Evolutionary conservation across 805 yeast genomes (phyloP), one percentile per base, ranked within the genome.

Genomic region (Lipomyces kockii): DNA sequence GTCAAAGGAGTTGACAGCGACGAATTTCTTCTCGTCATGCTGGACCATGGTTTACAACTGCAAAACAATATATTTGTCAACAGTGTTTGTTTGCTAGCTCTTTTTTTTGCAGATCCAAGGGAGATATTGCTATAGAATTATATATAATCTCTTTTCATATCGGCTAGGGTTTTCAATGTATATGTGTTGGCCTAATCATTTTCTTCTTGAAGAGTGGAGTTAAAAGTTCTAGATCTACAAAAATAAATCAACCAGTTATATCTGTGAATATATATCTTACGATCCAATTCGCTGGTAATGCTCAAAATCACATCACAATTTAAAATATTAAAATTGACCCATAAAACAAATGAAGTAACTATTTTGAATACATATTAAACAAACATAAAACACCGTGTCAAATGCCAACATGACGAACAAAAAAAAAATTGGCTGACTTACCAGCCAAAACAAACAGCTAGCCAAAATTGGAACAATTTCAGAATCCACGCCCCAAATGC

Each of bases 341-440:
- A 29, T 29, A 29, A 29, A 29, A 29, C 32, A 29, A n/a, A 29
- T 29, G 32, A 29, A 29, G 4, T 29, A 0, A 49, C 27, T 6
- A 49, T 49, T 49, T n/a, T 49, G 17, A 17, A 49, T 20, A 49
- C 14, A 49, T 20, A 1, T 9, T 12, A n/a, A n/a, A 25, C 27
- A 49, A 49, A 49, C 25, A 49, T 49, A 49, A 49, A 49, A 49
- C 53, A 49, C 53, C 53, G 22, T 49, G 12, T 49, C 27, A 49
- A 49, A 49, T 49, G 53, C 53, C 27, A 22, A 20, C 27, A 20
- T 20, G 27, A 49, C 22, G n/a, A 22, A 27, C 11, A 49, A 49
- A 49, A 29, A 27, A 22, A 49, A 49, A 49, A 29, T 6, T 49
- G 27, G 14, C 11, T 9, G 20, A 52, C n/a, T n/a, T n/a, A 11